Evolutionary conservation across 768 basidiomycete species (phyloP), one percentile per base, ranked within the genome.

Genomic region (Russula compacta): DNA sequence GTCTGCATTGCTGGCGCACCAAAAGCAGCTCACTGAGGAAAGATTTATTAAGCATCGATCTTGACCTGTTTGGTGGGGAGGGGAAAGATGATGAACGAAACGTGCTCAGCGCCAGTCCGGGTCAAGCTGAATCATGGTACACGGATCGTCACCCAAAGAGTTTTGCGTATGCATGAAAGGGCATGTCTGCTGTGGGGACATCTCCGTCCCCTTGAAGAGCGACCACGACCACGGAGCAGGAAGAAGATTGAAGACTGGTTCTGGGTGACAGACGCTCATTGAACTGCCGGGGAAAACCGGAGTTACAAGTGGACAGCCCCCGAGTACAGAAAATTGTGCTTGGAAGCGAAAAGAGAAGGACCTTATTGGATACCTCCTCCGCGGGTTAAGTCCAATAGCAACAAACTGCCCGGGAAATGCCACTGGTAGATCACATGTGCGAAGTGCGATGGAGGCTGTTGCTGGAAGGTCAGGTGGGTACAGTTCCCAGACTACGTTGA

Each of bases 291-390:
- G 19, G 14, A 35, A 51, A 21, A 6, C 11, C 56, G 50, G 50
- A 43, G 29, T 40, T 35, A 57, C 12, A 36, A 35, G 40, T 36
- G 48, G 42, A 60, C 48, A 60, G 47, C 21, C 17, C 17, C 47
- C 59, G 59, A 54, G 44, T 47, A 32, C 21, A 36, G 17, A 32
- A 39, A 8, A 10, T 17, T 14, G 14, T 2, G 46, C 24, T 17
- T 38, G 53, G 48, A 56, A 32, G 53, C 59, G 53, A 56, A 56
- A 55, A 50, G 54, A 33, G 42, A 49, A 42, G 19, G 40, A 5
- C 36, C 15, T 33, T 32, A 50, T n/a, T 36, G 21, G 39, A 50
- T 19, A 29, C 32, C 9, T 49, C 24, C 29, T 40, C 56, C 56
- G 48, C 48, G 48, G 48, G 48, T 40, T 14, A 8, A 33, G n/a